Conservation (phyloP, 805 yeast species). For the Monosporozyma solicola region DNA sequence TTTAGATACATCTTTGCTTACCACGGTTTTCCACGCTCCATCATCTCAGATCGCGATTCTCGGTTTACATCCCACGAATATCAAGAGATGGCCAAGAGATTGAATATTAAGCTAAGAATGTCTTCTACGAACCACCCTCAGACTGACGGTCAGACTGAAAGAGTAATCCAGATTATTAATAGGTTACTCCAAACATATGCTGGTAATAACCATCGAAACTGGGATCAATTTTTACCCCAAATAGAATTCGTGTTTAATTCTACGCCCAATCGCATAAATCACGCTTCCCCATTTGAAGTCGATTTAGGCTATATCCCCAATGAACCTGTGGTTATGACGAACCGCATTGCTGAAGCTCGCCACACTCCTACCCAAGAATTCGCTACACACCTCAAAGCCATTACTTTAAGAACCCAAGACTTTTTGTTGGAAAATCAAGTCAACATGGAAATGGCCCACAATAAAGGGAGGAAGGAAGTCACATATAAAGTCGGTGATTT, state of each 20-base stretch:
- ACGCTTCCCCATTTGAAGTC: slow-evolving; percentile 5
- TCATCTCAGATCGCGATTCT: slow-evolving; percentile 3
- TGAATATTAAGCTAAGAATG: slow-evolving; percentile 2
- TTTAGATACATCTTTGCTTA: slow-evolving; percentile 8
- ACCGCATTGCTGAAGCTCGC: background rate
- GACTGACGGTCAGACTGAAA: slow-evolving; percentile 5
- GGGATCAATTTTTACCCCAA: slow-evolving; percentile 4
- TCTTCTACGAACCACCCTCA: slow-evolving; percentile 1
- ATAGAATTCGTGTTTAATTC: slow-evolving; percentile 6
- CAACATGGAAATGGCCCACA: background rate
- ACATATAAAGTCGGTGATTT: slow-evolving; percentile 1
- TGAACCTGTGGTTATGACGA: slow-evolving; percentile 1
- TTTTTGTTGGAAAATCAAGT: background rate
- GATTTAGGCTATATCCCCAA: slow-evolving; percentile 9
- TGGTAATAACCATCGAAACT: background rate
- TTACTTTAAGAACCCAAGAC: background rate
- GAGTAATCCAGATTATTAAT: background rate
- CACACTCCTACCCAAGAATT: background rate
- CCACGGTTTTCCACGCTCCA: slow-evolving; percentile 11
- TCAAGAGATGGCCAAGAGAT: slow-evolving; percentile 2
- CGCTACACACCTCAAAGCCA: background rate
- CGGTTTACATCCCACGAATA: background rate
- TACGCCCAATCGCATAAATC: background rate
- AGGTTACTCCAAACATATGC: slow-evolving; percentile 1
- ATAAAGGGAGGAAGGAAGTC: background rate